Evolutionary conservation across 331 rosid species (phyloP).

Genomic region (Malus hybrid): DNA sequence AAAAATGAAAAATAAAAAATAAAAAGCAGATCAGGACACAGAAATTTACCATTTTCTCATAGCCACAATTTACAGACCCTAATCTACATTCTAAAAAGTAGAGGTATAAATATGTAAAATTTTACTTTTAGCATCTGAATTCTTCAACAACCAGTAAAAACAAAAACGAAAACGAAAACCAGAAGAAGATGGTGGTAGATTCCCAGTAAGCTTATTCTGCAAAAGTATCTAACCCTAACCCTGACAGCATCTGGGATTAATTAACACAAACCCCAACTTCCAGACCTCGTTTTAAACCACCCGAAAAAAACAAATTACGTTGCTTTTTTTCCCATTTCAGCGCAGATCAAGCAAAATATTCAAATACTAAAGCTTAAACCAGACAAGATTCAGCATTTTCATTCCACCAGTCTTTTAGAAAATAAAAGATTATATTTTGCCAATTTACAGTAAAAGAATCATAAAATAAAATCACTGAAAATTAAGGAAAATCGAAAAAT

Average conservation of each 20-base stretch:
- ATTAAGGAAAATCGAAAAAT: constrained; percentile 12
- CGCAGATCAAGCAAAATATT: not conserved
- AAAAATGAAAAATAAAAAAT: not conserved
- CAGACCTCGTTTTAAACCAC: not conserved
- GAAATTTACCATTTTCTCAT: not conserved
- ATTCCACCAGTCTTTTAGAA: not conserved
- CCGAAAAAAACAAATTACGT: not conserved
- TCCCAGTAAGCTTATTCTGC: constrained; percentile 2
- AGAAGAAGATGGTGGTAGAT: not conserved
- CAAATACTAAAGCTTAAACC: not conserved
- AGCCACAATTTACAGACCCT: not conserved
- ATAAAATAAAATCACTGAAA: constrained; percentile 5
- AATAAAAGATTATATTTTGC: not conserved
- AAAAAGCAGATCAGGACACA: not conserved
- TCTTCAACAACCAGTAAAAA: constrained; percentile 1
- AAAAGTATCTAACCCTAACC: not conserved
- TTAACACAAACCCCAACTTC: constrained; percentile 7
- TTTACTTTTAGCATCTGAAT: not conserved
- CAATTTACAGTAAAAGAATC: constrained; percentile 14
- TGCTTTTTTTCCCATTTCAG: not conserved
- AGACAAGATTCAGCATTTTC: constrained; percentile 7
- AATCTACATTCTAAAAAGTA: not conserved
- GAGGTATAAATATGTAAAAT: not conserved
- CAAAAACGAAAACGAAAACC: not conserved
- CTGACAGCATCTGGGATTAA: not conserved